Percentiles rank a stretch among this genome's conserved stretches.
These are phyloP conservation scores for Chrysosporium queenslandicum DNA, from an alignment of 2,329 filamentous ascomycete genomes.

Conservation along the genomic window DNA sequence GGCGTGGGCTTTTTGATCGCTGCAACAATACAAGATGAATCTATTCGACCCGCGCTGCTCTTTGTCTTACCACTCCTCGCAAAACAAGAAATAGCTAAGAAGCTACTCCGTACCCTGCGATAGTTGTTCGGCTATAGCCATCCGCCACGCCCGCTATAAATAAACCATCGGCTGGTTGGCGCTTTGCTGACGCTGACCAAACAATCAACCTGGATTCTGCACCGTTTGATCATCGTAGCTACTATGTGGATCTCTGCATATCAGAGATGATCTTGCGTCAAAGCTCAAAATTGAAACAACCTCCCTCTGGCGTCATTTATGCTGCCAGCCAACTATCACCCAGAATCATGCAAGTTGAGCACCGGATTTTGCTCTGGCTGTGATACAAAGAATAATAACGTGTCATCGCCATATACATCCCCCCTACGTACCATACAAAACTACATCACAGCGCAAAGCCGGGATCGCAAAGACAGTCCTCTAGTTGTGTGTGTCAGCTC, in stretches of 20 bases:
- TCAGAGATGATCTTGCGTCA: background rate
- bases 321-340: background rate
- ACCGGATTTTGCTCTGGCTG: background rate
- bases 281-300: background rate
- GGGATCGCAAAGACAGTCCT: no score
- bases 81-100: background rate
- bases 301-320: background rate
- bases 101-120: background rate
- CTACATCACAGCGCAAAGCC: no score
- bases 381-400: no score
- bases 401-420: no score
- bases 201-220: background rate
- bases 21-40: background rate
- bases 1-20: background rate
- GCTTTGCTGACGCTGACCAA: background rate
- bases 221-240: background rate
- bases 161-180: background rate
- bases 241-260: background rate
- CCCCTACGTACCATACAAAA: no score
- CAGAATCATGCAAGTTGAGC: background rate
- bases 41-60: background rate
- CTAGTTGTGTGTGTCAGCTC: no score
- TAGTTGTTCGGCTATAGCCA: background rate
- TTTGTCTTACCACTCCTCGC: background rate
- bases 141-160: background rate